These are phyloP conservation scores for Macadamia integrifolia DNA, from an alignment of 164 flowering plant species.

Conservation along the genomic window DNA sequence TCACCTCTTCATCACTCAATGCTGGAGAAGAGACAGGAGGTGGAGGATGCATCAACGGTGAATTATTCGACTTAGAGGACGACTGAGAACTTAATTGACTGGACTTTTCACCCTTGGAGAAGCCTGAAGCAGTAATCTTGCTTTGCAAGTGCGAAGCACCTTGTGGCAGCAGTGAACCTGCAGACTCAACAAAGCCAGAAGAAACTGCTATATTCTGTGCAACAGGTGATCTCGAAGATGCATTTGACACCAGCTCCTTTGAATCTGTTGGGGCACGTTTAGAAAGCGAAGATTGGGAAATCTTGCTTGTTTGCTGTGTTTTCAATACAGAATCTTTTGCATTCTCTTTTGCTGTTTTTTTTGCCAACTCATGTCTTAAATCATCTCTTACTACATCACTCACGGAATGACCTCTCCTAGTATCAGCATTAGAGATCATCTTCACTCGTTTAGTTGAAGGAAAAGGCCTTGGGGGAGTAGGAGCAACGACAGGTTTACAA, in stretches of 20 bases:
- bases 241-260: constrained; percentile 36
- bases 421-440: constrained; percentile 21
- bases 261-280: constrained; percentile 37
- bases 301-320: constrained; percentile 36
- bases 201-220: constrained; percentile 18
- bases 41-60: constrained; percentile 32
- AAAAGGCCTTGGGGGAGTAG: constrained; percentile 24
- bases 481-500: constrained; percentile 11
- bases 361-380: constrained; percentile 25
- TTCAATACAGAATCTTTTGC: constrained; percentile 37
- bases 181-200: constrained; percentile 37
- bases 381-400: constrained; percentile 30
- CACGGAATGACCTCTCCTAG: constrained; percentile 34
- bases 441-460: constrained; percentile 24
- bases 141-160: constrained; percentile 33
- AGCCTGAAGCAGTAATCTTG: constrained; percentile 34
- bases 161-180: constrained; percentile 31
- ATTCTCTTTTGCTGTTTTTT: constrained; percentile 38
- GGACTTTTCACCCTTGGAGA: constrained; percentile 47
- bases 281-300: constrained; percentile 28
- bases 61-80: constrained; percentile 42
- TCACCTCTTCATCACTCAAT: constrained; percentile 92
- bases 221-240: constrained; percentile 46
- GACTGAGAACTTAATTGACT: constrained; percentile 35
- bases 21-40: constrained; percentile 39